phyloP scores from a whole-genome alignment of 345 rosid genomes.

The Lepidium didymum region DNA sequence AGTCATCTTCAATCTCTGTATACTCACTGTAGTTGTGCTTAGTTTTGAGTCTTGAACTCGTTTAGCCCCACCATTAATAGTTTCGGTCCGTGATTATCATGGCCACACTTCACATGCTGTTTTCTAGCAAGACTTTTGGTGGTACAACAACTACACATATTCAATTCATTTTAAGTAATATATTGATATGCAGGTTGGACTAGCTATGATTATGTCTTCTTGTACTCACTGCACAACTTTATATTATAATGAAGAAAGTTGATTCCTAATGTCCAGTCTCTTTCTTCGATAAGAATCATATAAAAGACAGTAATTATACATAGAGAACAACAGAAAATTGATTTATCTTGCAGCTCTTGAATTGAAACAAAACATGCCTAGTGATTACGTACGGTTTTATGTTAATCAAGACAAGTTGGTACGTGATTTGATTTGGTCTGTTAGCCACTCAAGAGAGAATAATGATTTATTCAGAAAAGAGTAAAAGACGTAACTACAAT shows the following conservation, averaged over 20 bases:
- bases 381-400: constrained; percentile 20
- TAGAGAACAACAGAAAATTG: not conserved
- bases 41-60: too few species aligned
- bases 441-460: constrained; percentile 6
- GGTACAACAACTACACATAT: not conserved
- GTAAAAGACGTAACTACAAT: too few species aligned
- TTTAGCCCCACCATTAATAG: too few species aligned
- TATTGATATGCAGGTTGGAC: constrained; percentile 7
- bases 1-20: not conserved
- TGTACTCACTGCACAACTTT: constrained; percentile 1
- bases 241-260: constrained; percentile 10
- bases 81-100: too few species aligned
- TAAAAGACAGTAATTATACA: not conserved
- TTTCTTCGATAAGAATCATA: not conserved
- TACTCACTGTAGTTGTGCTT: too few species aligned
- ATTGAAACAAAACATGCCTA: constrained; percentile 15
- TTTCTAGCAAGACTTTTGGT: not conserved
- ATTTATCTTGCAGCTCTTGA: constrained; percentile 2
- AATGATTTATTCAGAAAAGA: not conserved
- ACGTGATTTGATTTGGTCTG: constrained; percentile 3
- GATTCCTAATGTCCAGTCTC: constrained; percentile 5
- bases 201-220: constrained; percentile 21
- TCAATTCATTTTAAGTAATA: not conserved
- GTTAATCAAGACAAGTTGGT: too few species aligned
- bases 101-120: too few species aligned